Conservation (phyloP, 176 grass and related monocot genomes). For the Cenchrus fungigraminus region DNA sequence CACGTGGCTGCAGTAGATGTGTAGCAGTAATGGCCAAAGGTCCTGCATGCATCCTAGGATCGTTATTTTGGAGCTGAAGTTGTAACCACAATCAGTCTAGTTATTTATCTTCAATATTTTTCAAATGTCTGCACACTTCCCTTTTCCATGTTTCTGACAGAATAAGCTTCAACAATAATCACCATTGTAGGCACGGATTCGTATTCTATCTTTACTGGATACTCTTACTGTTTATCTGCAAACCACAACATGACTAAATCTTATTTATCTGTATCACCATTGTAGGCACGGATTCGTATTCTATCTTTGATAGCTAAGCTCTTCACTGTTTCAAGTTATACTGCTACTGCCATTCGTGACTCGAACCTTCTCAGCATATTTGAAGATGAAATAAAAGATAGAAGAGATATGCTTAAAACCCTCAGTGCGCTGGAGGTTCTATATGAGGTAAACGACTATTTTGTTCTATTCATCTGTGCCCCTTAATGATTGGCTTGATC, state of each 20-base stretch:
- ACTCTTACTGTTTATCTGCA: not conserved
- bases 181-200: conserved; percentile 66
- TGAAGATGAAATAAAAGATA: conserved; percentile 86
- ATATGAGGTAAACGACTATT: conserved; percentile 65
- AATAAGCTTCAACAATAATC: conserved; percentile 14
- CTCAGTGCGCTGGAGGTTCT: conserved; percentile 87
- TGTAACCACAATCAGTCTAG: not conserved
- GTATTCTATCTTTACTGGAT: conserved; percentile 66
- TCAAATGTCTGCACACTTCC: not conserved
- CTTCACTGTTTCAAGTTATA: conserved; percentile 67
- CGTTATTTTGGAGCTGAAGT: not conserved
- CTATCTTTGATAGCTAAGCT: conserved; percentile 86
- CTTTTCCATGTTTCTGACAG: not conserved
- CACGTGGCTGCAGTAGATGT: not conserved
- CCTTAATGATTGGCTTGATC: conserved; percentile 17
- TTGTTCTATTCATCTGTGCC: not conserved
- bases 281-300: conserved; percentile 74
- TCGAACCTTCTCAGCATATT: conserved; percentile 86
- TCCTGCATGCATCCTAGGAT: not conserved
- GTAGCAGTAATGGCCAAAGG: not conserved
- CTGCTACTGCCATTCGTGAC: conserved; percentile 62
- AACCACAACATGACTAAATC: conserved; percentile 12
- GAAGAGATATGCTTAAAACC: conserved; percentile 71
- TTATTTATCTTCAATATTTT: conserved; percentile 3
- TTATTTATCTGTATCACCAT: conserved; percentile 37